Conservation (phyloP, 768 basidiomycete genomes). For the Cystofilobasidium macerans region DNA sequence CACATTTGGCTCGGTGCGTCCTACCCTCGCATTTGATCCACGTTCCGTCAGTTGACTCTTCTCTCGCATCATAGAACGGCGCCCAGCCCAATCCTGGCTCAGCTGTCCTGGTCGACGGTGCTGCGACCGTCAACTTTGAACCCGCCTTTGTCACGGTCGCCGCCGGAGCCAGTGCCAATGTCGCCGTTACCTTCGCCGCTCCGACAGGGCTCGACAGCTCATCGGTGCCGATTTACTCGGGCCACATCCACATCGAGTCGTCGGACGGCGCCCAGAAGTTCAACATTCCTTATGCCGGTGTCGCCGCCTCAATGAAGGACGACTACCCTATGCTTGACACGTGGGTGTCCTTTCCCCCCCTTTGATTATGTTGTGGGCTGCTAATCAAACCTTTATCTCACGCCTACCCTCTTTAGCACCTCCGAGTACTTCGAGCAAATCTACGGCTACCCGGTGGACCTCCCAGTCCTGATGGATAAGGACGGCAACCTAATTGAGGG, state of each 20-base stretch:
- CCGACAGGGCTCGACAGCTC: constrained; percentile 7
- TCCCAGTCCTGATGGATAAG: no score
- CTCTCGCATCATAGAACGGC: background rate
- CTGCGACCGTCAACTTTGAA: constrained; percentile 10
- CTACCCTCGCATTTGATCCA: background rate
- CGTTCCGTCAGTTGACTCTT: background rate
- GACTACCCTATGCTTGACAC: constrained; percentile 16
- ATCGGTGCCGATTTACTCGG: constrained; percentile 22
- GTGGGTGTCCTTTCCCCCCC: background rate
- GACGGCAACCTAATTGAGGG: background rate
- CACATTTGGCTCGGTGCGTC: constrained; percentile 36
- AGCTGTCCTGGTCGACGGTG: constrained; percentile 7
- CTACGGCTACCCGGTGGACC: background rate
- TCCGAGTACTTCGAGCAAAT: background rate
- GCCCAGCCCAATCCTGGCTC: background rate
- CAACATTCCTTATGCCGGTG: constrained; percentile 20
- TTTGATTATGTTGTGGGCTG: no score
- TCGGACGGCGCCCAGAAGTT: constrained; percentile 3
- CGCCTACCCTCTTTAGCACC: background rate
- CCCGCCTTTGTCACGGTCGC: constrained; percentile 12
- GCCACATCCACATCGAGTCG: constrained; percentile 15
- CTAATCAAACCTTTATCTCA: background rate
- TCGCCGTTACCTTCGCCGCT: constrained; percentile 16
- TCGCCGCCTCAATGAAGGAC: constrained; percentile 18
- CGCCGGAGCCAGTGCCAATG: background rate